A percentile compares a stretch with the other conserved stretches of the same genome.
Evolutionary conservation across 148 eudicot genomes (phyloP).

Genomic region (Spergularia marina): DNA sequence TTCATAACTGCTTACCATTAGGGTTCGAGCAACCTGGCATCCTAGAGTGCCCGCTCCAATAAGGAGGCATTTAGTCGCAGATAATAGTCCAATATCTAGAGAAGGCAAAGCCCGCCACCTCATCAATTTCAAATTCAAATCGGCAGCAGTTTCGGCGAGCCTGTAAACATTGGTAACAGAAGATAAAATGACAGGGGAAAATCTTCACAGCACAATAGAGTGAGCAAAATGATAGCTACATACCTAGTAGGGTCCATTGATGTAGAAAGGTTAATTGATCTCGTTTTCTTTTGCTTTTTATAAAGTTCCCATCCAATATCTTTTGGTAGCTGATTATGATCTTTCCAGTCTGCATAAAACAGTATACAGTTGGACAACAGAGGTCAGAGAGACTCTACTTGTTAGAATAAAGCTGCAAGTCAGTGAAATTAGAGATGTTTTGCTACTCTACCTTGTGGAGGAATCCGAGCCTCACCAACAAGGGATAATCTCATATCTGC

Average conservation of each 20-base stretch:
- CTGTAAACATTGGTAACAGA: slow-evolving; percentile 37
- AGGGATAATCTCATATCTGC: slow-evolving; percentile 72
- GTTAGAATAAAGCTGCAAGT: not conserved
- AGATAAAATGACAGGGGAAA: not conserved
- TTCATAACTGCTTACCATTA: slow-evolving; percentile 58
- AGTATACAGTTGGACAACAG: slow-evolving; percentile 9
- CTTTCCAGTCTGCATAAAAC: slow-evolving; percentile 50
- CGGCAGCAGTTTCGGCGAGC: slow-evolving; percentile 82
- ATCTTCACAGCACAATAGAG: not conserved
- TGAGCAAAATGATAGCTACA: slow-evolving; percentile 11
- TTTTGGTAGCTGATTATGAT: slow-evolving; percentile 47
- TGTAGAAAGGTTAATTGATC: slow-evolving; percentile 67
- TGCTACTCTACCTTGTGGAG: slow-evolving; percentile 71
- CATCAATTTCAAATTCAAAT: slow-evolving; percentile 90
- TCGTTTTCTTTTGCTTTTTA: slow-evolving; percentile 45
- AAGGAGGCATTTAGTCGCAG: slow-evolving; percentile 78
- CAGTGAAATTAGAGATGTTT: slow-evolving; percentile 21
- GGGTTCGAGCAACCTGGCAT: slow-evolving; percentile 95
- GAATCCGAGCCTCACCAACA: slow-evolving; percentile 69
- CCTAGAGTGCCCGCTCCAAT: slow-evolving; percentile 97
- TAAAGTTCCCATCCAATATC: slow-evolving; percentile 81
- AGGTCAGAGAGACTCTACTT: not conserved
- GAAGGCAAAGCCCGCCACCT: slow-evolving; percentile 96
- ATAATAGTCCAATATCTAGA: slow-evolving; percentile 53
- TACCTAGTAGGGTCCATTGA: slow-evolving; percentile 94